These are phyloP conservation scores for Verbascum thapsus DNA, from an alignment of 257 asterid genomes.

Conservation along the genomic window DNA sequence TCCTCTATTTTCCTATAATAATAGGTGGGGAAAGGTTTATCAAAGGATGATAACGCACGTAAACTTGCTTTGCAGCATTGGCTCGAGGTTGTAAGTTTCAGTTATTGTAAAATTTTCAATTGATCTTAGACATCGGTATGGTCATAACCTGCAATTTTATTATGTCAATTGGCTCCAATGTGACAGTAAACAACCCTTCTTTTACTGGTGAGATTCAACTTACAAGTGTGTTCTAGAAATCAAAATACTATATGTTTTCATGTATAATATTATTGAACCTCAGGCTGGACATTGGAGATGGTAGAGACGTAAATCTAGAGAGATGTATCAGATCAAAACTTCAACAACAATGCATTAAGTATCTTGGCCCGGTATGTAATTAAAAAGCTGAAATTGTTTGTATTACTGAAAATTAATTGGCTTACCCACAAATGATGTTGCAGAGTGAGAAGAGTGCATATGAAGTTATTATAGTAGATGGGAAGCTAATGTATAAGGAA, in stretches of 20 bases:
- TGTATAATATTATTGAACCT: background rate
- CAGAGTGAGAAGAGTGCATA: slow-evolving; percentile 70
- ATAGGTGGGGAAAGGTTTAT: slow-evolving; percentile 75
- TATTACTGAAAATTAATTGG: background rate
- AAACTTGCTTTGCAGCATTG: slow-evolving; percentile 91
- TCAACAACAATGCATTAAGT: slow-evolving; percentile 84
- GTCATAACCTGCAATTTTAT: slow-evolving; percentile 84
- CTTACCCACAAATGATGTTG: slow-evolving; percentile 17
- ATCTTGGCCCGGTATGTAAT: slow-evolving; percentile 79
- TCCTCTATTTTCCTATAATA: too few species aligned
- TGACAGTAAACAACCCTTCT: slow-evolving; percentile 79
- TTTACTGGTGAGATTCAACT: slow-evolving; percentile 66
- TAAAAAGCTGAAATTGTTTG: too few species aligned
- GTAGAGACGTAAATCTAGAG: slow-evolving; percentile 75
- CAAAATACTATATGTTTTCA: background rate
- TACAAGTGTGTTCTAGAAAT: background rate
- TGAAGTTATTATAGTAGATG: slow-evolving; percentile 58
- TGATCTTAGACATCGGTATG: slow-evolving; percentile 89
- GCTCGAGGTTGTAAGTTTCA: slow-evolving; percentile 83
- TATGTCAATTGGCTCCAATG: slow-evolving; percentile 73
- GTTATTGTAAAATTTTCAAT: slow-evolving; percentile 28
- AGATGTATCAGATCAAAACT: slow-evolving; percentile 71
- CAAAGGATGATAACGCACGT: slow-evolving; percentile 73
- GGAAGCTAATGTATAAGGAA: slow-evolving; percentile 60
- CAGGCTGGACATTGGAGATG: slow-evolving; percentile 91